A percentile compares a stretch with the other conserved stretches of the same genome.
These are phyloP conservation scores for Thermoascus crustaceus DNA, from an alignment of 2,329 filamentous ascomycete species.

Conservation along the genomic window DNA sequence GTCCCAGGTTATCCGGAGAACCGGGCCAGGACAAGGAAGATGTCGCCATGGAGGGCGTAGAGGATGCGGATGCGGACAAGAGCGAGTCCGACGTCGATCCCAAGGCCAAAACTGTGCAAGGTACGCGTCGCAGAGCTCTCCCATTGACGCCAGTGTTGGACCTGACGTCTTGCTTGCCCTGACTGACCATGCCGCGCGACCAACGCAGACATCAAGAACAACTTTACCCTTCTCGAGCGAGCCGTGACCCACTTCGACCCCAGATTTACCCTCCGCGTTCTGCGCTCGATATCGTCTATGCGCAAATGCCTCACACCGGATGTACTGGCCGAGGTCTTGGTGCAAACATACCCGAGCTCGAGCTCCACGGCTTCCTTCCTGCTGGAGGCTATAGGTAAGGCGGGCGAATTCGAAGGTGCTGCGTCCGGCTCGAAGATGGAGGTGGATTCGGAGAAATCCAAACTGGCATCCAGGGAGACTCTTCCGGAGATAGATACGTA, in stretches of 20 bases:
- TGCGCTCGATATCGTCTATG: slow-evolving; percentile 90
- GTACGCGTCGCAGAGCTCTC: too few species aligned
- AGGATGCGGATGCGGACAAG: slow-evolving; percentile 36
- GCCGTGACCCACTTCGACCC: slow-evolving; percentile 90
- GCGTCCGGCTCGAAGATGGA: slow-evolving; percentile 61
- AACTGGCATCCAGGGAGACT: slow-evolving; percentile 57
- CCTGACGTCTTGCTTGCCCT: too few species aligned
- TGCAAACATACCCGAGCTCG: slow-evolving; percentile 66
- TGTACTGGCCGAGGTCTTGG: slow-evolving; percentile 71
- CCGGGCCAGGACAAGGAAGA: slow-evolving; percentile 57
- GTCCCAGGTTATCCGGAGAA: slow-evolving; percentile 49
- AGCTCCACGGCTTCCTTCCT: slow-evolving; percentile 62
- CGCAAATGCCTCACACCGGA: slow-evolving; percentile 82
- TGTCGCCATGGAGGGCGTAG: slow-evolving; percentile 58
- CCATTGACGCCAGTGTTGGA: too few species aligned
- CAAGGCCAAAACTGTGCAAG: slow-evolving; percentile 43
- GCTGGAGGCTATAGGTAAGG: slow-evolving; percentile 60
- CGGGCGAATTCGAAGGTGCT: slow-evolving; percentile 55
- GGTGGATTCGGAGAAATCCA: slow-evolving; percentile 62
- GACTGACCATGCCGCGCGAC: too few species aligned
- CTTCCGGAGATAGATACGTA: slow-evolving; percentile 86
- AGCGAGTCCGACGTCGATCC: slow-evolving; percentile 37
- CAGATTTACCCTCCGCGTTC: slow-evolving; percentile 85
- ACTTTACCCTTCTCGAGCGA: slow-evolving; percentile 83
- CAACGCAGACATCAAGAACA: slow-evolving; percentile 88